Evolutionary conservation across 2,329 filamentous ascomycete species (phyloP).

Genomic region (Penicillium sp.): DNA sequence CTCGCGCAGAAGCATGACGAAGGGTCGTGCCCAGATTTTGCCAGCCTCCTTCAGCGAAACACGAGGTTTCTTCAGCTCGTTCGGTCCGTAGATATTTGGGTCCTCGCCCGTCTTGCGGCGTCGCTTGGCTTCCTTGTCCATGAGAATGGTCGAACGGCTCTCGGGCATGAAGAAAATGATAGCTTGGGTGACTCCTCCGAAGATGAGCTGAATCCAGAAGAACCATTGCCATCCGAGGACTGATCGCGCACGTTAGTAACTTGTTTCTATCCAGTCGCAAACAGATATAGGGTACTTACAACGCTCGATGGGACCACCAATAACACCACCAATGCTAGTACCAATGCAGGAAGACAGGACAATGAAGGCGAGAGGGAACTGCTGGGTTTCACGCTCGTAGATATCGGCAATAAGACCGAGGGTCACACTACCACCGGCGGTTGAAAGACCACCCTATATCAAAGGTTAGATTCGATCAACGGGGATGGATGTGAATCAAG

Average conservation of each 20-base stretch:
- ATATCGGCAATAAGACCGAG: constrained; percentile 57
- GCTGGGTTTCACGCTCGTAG: constrained; percentile 50
- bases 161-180: constrained; percentile 50
- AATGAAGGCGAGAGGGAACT: constrained; percentile 54
- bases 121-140: constrained; percentile 54
- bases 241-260: neutral
- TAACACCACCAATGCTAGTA: constrained; percentile 48
- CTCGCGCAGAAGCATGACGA: constrained; percentile 57
- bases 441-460: constrained; percentile 48
- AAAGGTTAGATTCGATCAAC: neutral
- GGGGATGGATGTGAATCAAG: neutral
- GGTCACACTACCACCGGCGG: constrained; percentile 56
- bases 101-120: constrained; percentile 47
- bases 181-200: constrained; percentile 50
- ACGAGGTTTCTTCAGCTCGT: constrained; percentile 50
- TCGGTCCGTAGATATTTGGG: constrained; percentile 57
- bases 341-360: constrained; percentile 50
- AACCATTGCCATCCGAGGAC: constrained; percentile 51
- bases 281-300: constrained; percentile 4
- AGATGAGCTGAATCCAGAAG: constrained; percentile 57
- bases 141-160: constrained; percentile 52
- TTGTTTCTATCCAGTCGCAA: too few relatives aligned
- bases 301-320: constrained; percentile 47
- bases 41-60: constrained; percentile 49
- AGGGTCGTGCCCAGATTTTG: constrained; percentile 56